Base-by-base conservation (phyloP, 1,139 yeast genomes). In the Meyerozyma carpophila region DNA sequence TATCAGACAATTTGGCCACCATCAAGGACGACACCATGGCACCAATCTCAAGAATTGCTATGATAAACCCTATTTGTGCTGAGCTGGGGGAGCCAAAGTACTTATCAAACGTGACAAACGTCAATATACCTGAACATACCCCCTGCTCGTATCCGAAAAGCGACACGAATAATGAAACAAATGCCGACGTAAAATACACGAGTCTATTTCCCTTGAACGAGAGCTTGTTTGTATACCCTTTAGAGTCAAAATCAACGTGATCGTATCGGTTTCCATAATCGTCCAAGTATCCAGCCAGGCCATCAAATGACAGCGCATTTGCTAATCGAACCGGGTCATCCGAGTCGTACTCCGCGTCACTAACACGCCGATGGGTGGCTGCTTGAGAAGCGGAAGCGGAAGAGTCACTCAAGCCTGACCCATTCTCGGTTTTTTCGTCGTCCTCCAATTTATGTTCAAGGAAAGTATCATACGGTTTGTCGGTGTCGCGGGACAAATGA, bases 121-220 rank as follows among this genome's bases (percentile, higher is more conserved):
- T 71, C 41, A 72, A 57, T 39, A 89, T 80, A 4, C 95, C 93
- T 31, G 89, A 81, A 81, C 91, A 86, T 40, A 88, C 95, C 44
- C 96, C 96, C 63, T 89, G 96, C 59, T 89, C 96, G 62, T 86
- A 89, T 4, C 96, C 96, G 59, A 88, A 89, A 29, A 89, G 69
- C 45, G 89, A 83, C 11, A 89, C 95, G 43, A 95, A 94, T 7
- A 87, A 68, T 29, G 91, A 82, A 18, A 88, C 95, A 62, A 88
- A 88, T 9, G 84, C 81, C 1, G 91, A 80, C 3, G 95, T 87
- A 64, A 87, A 84, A 60, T 87, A 88, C 11, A 82, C 75, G 41
- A 82, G 60, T 28, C 60, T 50, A 31, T 55, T 67, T 8, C 78
- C 78, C 50, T 73, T 72, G 54, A 73, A 70, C 32, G 44, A 48